Conservation (phyloP, 2,329 filamentous ascomycete species). For the Penicillium vulpinum region DNA sequence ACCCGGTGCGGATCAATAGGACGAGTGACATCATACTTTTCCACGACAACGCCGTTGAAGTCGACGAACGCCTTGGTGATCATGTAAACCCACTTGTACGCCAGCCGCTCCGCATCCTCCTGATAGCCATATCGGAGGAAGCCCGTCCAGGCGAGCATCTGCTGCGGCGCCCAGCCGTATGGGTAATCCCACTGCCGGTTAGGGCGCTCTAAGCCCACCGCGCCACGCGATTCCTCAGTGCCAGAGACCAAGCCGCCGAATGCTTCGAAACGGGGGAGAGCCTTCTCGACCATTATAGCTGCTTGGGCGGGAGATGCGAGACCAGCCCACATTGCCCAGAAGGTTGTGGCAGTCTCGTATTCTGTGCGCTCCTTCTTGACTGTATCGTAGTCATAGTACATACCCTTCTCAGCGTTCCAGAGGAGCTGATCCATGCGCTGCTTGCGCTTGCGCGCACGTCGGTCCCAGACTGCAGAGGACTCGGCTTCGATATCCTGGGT, state of each 20-base stretch:
- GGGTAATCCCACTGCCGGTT: conserved; percentile 99
- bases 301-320: conserved; percentile 83
- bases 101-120: conserved; percentile 82
- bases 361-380: conserved; percentile 73
- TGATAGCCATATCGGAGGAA: conserved; percentile 88
- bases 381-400: conserved; percentile 98
- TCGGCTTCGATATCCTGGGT: conserved; percentile 70
- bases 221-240: conserved; percentile 83
- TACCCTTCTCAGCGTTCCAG: conserved; percentile 87
- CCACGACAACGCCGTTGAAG: conserved; percentile 96
- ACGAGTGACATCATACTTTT: conserved; percentile 96
- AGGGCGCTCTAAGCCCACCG: conserved; percentile 75
- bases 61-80: conserved; percentile 98
- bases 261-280: conserved; percentile 82
- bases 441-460: conserved; percentile 80
- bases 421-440: conserved; percentile 86
- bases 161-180: conserved; percentile 97
- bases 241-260: conserved; percentile 86
- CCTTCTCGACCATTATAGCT: conserved; percentile 74
- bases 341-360: conserved; percentile 90
- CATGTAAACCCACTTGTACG: conserved; percentile 98
- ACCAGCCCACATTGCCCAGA: conserved; percentile 97
- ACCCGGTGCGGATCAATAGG: conserved; percentile 89
- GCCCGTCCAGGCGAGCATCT: conserved; percentile 96
- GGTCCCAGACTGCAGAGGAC: conserved; percentile 85